Base-by-base conservation (phyloP, 441 rosid species). In the Populus tomentosa region DNA sequence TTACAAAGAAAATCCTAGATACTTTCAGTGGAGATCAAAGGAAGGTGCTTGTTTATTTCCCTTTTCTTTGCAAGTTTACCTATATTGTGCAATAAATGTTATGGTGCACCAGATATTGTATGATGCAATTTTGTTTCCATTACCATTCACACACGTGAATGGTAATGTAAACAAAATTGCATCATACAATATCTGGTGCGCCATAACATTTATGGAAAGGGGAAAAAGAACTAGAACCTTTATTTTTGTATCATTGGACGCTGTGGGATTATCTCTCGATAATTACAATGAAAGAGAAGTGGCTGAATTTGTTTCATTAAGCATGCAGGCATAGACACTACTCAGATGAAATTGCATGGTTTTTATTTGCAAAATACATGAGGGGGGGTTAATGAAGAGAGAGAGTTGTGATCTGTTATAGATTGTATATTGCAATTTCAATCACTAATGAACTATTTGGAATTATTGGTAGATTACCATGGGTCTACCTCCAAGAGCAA, bases 401-500 rank as follows among this genome's bases (percentile, higher is more conserved):
- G 53, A 3, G 56, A 0, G 18, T 53, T 53, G n/a, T 16, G 61
- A 53, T 53, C 61, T 53, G 61, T 5, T 53, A 53, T 16, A 0
- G 61, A 53, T 5, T 53, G 4, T 21, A 16, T n/a, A 32, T 67
- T 67, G 46, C 21, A 2, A 46, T 20, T 50, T 6, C 59, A 59
- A 33, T 35, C 26, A 23, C 59, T 76, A 23, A 18, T 76, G 21
- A 9, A 16, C 68, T 11, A 10, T 16, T 6, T 42, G 62, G 78
- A 71, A 76, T 78, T 40, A 26, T 83, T 75, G 81, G 80, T 87
- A 92, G 97, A 88, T 83, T 72, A 71, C 71, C 23, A 79, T 46
- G 84, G 75, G 77, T 71, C 87, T 24, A 74, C 84, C 50, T 83
- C 87, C n/a, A 83, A 75, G 77, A 81, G 68, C 77, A 73, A 61